These are phyloP conservation scores for Proliferodiscus dingleyae DNA, from an alignment of 2,329 filamentous ascomycete species.

Conservation along the genomic window DNA sequence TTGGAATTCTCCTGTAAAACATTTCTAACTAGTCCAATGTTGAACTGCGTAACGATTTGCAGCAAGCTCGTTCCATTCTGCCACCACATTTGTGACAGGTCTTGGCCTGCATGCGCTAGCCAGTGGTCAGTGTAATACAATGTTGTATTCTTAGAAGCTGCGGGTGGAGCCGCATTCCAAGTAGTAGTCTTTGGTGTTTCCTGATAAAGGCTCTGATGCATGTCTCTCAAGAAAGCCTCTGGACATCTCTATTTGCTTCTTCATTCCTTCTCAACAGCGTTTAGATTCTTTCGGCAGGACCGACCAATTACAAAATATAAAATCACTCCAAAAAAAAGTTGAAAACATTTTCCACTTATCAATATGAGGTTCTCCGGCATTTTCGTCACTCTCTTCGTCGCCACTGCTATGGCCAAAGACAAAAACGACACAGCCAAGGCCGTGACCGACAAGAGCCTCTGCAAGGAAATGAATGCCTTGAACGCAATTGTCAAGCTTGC, in stretches of 20 bases:
- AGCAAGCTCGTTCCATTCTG: conserved; percentile 13
- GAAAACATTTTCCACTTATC: conserved; percentile 8
- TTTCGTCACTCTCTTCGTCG: conserved; percentile 21
- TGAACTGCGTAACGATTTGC: background rate
- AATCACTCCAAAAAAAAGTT: too few species aligned
- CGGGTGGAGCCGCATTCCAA: conserved; percentile 4
- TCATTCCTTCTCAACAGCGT: conserved; percentile 14
- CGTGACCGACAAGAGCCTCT: conserved; percentile 29
- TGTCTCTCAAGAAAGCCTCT: conserved; percentile 13
- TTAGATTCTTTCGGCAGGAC: conserved; percentile 22
- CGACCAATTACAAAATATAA: too few species aligned
- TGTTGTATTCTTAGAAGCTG: conserved; percentile 2
- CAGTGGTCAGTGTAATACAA: too few species aligned
- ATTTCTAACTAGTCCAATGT: background rate
- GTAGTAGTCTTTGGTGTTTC: background rate
- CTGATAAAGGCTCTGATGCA: conserved; percentile 4
- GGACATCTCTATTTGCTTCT: conserved; percentile 18
- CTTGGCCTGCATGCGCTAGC: conserved; percentile 5
- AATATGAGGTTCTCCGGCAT: conserved; percentile 25
- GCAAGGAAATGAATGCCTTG: conserved; percentile 31
- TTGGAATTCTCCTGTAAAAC: background rate
- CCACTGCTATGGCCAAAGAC: conserved; percentile 27
- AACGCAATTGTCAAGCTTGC: conserved; percentile 31
- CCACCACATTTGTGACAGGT: conserved; percentile 9
- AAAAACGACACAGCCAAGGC: conserved; percentile 26